Evolutionary conservation across 495 filamentous ascomycete species (phyloP).

Genomic region (Daldinia caldariorum): DNA sequence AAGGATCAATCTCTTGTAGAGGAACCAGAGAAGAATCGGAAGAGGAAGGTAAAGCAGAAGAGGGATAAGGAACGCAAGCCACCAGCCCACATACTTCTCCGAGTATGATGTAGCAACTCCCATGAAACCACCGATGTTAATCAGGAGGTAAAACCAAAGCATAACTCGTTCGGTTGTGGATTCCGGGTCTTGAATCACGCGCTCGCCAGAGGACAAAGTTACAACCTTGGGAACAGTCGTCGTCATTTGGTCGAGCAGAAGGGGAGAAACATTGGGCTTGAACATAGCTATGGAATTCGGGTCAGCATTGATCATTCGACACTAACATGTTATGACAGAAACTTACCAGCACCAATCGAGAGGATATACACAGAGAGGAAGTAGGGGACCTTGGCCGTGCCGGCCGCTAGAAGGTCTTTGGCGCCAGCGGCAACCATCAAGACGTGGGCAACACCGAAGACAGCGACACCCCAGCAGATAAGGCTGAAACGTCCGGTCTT

Average conservation of each 20-base stretch:
- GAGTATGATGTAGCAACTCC: conserved; percentile 61
- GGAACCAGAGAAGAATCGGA: conserved; percentile 61
- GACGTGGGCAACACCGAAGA: conserved; percentile 74
- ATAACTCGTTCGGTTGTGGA: conserved; percentile 70
- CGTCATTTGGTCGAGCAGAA: conserved; percentile 67
- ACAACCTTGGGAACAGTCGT: conserved; percentile 57
- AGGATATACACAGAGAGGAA: conserved; percentile 68
- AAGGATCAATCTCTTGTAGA: conserved; percentile 63
- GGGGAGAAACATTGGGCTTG: conserved; percentile 73
- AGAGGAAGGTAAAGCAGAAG: conserved; percentile 68
- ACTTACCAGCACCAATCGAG: conserved; percentile 72
- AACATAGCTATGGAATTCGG: conserved; percentile 56
- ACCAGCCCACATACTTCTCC: conserved; percentile 71
- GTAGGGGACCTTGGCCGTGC: conserved; percentile 65
- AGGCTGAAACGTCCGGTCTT: conserved; percentile 68
- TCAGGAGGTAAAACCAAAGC: conserved; percentile 71
- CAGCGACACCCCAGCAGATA: conserved; percentile 68
- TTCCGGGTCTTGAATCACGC: conserved; percentile 68
- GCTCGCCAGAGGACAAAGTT: conserved; percentile 58
- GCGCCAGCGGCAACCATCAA: conserved; percentile 70
- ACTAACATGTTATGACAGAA: neutral
- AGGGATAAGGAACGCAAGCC: conserved; percentile 76
- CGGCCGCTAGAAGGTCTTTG: conserved; percentile 65
- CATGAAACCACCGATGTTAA: conserved; percentile 73
- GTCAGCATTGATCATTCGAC: conserved; percentile 11